Conservation (phyloP, 768 basidiomycete genomes). For the Tulasnella sp. region DNA sequence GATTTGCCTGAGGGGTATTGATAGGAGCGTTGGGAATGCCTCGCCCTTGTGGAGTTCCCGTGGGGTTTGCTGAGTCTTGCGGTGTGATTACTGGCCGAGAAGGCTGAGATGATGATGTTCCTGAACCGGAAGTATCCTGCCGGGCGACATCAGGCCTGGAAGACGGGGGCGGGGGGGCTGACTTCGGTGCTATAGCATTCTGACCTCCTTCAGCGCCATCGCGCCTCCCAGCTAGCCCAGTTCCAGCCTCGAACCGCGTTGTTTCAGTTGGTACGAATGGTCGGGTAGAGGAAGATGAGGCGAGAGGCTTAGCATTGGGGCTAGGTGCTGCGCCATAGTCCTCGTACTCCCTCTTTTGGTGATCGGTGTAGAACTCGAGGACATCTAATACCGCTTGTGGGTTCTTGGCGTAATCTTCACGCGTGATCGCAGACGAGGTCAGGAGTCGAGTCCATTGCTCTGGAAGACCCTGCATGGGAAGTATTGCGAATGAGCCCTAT, state of each 20-base stretch:
- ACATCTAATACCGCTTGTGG: conserved; percentile 97
- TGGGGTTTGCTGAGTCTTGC: no score
- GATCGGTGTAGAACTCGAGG: conserved; percentile 96
- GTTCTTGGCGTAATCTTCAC: conserved; percentile 93
- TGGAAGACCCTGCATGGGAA: conserved; percentile 72
- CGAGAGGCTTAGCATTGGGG: conserved; percentile 4
- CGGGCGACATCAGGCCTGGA: no score
- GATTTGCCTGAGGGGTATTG: no score
- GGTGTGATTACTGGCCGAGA: no score
- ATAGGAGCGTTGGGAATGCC: no score
- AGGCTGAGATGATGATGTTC: no score
- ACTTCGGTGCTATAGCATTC: conserved; percentile 21
- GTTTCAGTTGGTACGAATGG: conserved; percentile 21
- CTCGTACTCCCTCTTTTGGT: conserved; percentile 89
- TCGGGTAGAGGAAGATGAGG: background rate
- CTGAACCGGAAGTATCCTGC: no score
- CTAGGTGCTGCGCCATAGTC: conserved; percentile 35
- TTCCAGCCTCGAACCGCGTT: conserved; percentile 81
- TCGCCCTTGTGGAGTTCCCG: no score
- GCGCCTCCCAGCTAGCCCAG: conserved; percentile 86
- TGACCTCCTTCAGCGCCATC: conserved; percentile 30
- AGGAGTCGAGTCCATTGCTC: conserved; percentile 97
- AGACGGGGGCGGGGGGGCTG: conserved; percentile 12
- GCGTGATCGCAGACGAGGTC: conserved; percentile 93
- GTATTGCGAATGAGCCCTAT: conserved; percentile 1